phyloP scores from a whole-genome alignment of 805 yeast genomes.

The Wickerhamiella shivajii region DNA sequence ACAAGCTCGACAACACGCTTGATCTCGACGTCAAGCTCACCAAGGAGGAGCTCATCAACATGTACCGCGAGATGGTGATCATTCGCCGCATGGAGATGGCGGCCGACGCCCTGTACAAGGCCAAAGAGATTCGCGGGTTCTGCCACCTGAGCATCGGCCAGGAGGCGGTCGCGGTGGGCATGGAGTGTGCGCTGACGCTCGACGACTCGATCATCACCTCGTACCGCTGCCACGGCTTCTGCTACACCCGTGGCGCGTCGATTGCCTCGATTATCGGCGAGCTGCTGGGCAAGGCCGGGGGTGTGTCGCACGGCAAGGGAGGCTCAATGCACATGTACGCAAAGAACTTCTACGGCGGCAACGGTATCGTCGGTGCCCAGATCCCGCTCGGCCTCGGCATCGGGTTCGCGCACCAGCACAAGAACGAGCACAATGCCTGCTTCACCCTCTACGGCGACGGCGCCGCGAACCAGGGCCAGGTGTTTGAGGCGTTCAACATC shows the following conservation, averaged over 20 bases:
- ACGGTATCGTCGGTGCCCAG: constrained; percentile 99
- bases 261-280: constrained; percentile 86
- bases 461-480: constrained; percentile 99
- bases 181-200: constrained; percentile 72
- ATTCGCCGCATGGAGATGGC: constrained; percentile 97
- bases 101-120: constrained; percentile 93
- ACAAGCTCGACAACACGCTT: constrained; percentile 62
- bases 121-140: constrained; percentile 97
- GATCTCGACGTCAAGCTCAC: constrained; percentile 60
- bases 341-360: constrained; percentile 94
- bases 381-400: constrained; percentile 97
- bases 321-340: constrained; percentile 99
- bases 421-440: constrained; percentile 57
- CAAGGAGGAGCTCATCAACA: constrained; percentile 64
- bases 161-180: constrained; percentile 98
- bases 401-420: constrained; percentile 96
- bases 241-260: constrained; percentile 89
- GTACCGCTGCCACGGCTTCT: constrained; percentile 98
- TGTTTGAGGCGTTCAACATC: constrained; percentile 95
- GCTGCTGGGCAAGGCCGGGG: constrained; percentile 92
- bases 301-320: constrained; percentile 96
- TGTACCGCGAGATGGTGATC: constrained; percentile 92
- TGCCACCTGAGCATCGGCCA: constrained; percentile 97
- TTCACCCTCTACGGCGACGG: constrained; percentile 96
- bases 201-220: constrained; percentile 88